Evolutionary conservation across 2,329 filamentous ascomycete genomes (phyloP).

Genomic region (Talaromyces pinophilus): DNA sequence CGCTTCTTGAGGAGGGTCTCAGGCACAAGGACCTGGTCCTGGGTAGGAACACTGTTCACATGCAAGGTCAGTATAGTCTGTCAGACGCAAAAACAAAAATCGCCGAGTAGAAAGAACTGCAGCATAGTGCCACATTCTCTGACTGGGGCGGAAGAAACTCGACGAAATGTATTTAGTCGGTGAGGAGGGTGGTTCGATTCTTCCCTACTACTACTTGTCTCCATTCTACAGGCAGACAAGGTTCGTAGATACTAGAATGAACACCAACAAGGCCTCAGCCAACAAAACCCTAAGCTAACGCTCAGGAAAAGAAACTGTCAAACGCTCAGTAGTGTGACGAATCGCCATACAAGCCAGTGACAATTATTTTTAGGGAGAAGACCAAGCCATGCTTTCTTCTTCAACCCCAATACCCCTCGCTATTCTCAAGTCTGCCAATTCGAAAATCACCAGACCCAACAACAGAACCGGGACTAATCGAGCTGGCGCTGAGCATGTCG

Average conservation of each 20-base stretch:
- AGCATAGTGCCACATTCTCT: conserved; percentile 89
- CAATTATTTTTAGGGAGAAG: conserved; percentile 75
- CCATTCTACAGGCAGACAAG: conserved; percentile 31
- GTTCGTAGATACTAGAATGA: conserved; percentile 33
- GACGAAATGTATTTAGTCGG: conserved; percentile 76
- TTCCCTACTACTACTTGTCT: conserved; percentile 30
- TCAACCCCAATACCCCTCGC: conserved; percentile 77
- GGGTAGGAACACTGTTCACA: conserved; percentile 80
- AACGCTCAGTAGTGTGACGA: conserved; percentile 33
- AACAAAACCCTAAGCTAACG: conserved; percentile 68
- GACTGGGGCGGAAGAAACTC: conserved; percentile 69
- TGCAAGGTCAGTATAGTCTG: conserved; percentile 72
- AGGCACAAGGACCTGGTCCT: conserved; percentile 94
- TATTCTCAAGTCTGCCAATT: conserved; percentile 49
- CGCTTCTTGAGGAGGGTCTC: conserved; percentile 99
- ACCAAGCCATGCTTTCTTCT: conserved; percentile 53
- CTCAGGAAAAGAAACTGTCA: conserved; percentile 50
- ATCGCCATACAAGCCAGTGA: conserved; percentile 50
- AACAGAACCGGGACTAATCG: conserved; percentile 64
- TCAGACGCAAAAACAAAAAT: conserved; percentile 63
- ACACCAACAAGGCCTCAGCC: conserved; percentile 61
- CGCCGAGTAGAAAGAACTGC: conserved; percentile 88
- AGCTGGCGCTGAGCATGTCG: conserved; percentile 64
- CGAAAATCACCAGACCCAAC: conserved; percentile 22
- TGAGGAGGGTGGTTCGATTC: conserved; percentile 55